A percentile compares a stretch with the other conserved stretches of the same genome.
These are phyloP conservation scores for Erigeron philadelphicus DNA, from an alignment of 140 eudicot species.

Conservation along the genomic window DNA sequence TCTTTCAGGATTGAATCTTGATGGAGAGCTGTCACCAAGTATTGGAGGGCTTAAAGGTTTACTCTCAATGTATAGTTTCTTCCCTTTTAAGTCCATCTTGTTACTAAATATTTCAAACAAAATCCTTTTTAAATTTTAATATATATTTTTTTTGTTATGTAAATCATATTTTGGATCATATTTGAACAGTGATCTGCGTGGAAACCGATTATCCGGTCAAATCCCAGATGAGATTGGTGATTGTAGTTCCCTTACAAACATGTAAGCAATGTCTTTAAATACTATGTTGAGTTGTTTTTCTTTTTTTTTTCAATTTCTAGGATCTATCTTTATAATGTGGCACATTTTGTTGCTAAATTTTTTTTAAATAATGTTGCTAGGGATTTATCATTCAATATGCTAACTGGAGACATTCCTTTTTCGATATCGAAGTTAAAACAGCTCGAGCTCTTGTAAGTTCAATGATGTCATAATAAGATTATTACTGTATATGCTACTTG, in stretches of 20 bases:
- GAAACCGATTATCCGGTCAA: conserved; percentile 81
- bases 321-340: not conserved
- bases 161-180: conserved; percentile 8
- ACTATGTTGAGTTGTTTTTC: not conserved
- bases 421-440: conserved; percentile 88
- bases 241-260: conserved; percentile 52
- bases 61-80: conserved; percentile 57
- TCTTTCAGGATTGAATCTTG: conserved; percentile 90
- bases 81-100: conserved; percentile 5
- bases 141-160: not conserved
- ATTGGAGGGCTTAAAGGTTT: conserved; percentile 75
- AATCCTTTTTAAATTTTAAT: no score
- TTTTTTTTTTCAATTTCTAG: not conserved
- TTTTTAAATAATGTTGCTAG: conserved; percentile 29
- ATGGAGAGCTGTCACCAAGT: conserved; percentile 90
- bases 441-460: conserved; percentile 65
- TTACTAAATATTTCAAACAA: not conserved
- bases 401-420: conserved; percentile 85
- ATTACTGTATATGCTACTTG: not conserved
- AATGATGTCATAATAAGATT: not conserved
- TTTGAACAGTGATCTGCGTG: conserved; percentile 69
- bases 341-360: not conserved
- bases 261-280: conserved; percentile 42
- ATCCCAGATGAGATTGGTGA: conserved; percentile 98
- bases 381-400: conserved; percentile 85